Base-by-base conservation (phyloP, 2,329 filamentous ascomycete genomes). In the Lomentospora prolificans region DNA sequence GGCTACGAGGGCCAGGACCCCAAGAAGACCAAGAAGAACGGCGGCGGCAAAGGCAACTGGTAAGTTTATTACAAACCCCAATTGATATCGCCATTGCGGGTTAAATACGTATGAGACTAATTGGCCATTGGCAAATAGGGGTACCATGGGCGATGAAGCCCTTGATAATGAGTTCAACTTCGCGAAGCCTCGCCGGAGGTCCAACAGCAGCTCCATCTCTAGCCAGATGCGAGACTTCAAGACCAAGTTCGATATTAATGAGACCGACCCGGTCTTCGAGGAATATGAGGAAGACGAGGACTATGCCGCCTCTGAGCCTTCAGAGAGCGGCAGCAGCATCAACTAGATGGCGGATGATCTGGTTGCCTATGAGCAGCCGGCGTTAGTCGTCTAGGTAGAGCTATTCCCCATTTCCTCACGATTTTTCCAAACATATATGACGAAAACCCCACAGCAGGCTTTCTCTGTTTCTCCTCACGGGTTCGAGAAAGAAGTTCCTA, bases 21-120 rank as follows among this genome's bases (percentile, higher is more conserved):
- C 59, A 90, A 89, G 72, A 94, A 95, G 79, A 86, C 87, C 68
- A 99, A 99, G 85, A 99, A 99, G 78, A 89, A 95, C 66, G 92
- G 92, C 60, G 87, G 82, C 63, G 92, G 92, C 63, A 91, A 89
- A 72, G 90, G 87, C 68, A 96, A 96, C 73, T 99, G 92, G 92
- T 96, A 81, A 72, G 86, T 66, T 33, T 54, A 17, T n/a, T n/a
- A n/a, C n/a, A n/a, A n/a, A n/a, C 12, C 28, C 22, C 7, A n/a
- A 17, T 51, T 9, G 17, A 51, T 7, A 51, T 12, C 44, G 7
- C 12, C 22, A 2, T 5, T 50, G 10, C 44, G 2, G 19, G n/a
- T 4, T n/a, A 4, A 22, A 22, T 2, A 22, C 2, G 17, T 8
- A 14, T 5, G 24, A n/a, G 44, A 27, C 59, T 33, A 50, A 50